phyloP scores from a whole-genome alignment of 306 rosid species.

The Dryas octopetala region DNA sequence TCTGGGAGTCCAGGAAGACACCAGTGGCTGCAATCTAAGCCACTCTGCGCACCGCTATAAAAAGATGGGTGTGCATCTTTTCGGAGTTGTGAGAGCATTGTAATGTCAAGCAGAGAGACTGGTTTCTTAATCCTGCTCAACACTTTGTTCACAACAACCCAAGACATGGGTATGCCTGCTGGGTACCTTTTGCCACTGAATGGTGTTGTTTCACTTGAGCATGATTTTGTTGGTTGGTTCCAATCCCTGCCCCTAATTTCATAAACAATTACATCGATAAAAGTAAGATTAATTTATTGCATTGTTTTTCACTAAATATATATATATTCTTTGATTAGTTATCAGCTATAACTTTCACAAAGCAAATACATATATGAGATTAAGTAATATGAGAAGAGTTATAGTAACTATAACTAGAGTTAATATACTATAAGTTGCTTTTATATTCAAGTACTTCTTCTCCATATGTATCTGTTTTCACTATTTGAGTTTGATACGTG shows the following conservation, averaged over 20 bases:
- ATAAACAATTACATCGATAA: background rate
- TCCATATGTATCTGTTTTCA: too few species aligned
- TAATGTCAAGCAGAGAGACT: constrained; percentile 71
- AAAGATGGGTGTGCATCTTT: constrained; percentile 87
- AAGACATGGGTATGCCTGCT: constrained; percentile 74
- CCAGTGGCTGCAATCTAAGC: constrained; percentile 92
- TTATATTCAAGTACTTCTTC: too few species aligned
- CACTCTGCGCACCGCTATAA: constrained; percentile 50
- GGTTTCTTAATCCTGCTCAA: constrained; percentile 62
- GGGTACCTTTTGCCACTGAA: constrained; percentile 75
- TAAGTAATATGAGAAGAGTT: too few species aligned
- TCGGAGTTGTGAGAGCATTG: constrained; percentile 68
- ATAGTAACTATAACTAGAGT: too few species aligned
- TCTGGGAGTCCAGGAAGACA: constrained; percentile 96
- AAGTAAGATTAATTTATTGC: background rate
- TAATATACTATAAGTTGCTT: too few species aligned
- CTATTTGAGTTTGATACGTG: too few species aligned
- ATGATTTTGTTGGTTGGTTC: constrained; percentile 73
- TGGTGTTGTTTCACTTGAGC: constrained; percentile 62
- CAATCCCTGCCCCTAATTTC: constrained; percentile 79
- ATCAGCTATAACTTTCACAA: too few species aligned
- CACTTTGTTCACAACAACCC: constrained; percentile 83
- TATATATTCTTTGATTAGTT: too few species aligned
- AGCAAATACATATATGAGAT: too few species aligned
- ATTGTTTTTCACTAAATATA: background rate